These are phyloP conservation scores for Pythium rhizo-oryzae DNA, from an alignment of 352 stramenopile genomes.

Conservation along the genomic window DNA sequence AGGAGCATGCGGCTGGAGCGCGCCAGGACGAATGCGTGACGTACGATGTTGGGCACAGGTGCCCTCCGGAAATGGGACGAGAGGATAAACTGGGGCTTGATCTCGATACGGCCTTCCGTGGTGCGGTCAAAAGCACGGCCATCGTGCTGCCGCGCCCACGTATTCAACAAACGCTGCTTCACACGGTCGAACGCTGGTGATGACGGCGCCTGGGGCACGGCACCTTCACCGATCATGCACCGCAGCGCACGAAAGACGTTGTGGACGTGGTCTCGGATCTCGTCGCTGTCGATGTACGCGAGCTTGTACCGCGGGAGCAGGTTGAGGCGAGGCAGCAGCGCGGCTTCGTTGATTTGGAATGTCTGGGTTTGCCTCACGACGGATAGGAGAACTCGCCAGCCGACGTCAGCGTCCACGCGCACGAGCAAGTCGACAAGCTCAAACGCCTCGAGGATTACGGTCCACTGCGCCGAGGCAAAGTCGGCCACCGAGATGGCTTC, in stretches of 20 bases:
- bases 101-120: background rate
- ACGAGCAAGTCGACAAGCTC: conserved; percentile 11
- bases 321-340: background rate
- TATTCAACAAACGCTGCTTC: background rate
- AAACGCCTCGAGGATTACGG: background rate
- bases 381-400: background rate
- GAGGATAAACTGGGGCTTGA: background rate
- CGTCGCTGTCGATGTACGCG: background rate
- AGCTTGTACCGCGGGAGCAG: background rate
- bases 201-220: background rate
- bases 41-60: background rate
- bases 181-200: background rate
- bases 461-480: background rate
- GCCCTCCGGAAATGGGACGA: background rate
- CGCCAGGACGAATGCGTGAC: background rate
- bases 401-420: background rate
- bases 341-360: background rate
- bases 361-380: background rate
- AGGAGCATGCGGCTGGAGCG: background rate
- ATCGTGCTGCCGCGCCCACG: background rate
- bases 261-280: background rate
- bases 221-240: conserved; percentile 2
- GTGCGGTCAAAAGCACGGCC: background rate
- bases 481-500: background rate
- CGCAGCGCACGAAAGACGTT: background rate